Evolutionary conservation across 805 yeast genomes (phyloP), one percentile per base, ranked within the genome.

Genomic region (Wilhelminamyces savonicus): DNA sequence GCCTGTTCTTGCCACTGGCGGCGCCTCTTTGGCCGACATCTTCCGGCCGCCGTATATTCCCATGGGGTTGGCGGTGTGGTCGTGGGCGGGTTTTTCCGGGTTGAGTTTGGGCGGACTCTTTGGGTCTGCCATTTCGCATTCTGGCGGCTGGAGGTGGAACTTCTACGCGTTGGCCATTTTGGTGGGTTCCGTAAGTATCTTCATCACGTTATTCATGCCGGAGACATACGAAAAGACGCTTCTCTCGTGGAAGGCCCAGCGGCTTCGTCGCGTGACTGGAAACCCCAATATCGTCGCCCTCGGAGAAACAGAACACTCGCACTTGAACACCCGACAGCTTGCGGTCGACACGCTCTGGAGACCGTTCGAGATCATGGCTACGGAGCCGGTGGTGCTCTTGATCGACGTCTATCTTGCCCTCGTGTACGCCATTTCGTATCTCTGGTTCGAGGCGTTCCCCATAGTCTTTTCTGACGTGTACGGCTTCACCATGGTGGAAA

Each of bases 61-160:
- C 2, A 37, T 66, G 13, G 68, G 69, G 3, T 51, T 75, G 28
- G 71, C 71, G 6, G 35, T 58, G 5, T 76, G 81, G 80, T 59
- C 75, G 12, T 41, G 68, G 17, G 76, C 71, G 29, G 71, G 76
- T 1, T 70, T 69, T 23, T 54, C 65, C 28, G 82, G 80, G 7
- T 79, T 78, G 1, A 58, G 66, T 9, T 24, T 71, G 14, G 81
- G 78, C 10, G 82, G 82, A 1, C 41, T 77, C 4, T 43, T 76
- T 24, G 81, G 82, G 23, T 69, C 76, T 7, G 63, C 67, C 4
- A 54, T 76, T 43, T 55, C 59, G 3, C 50, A 37, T 26, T 59
- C 72, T 37, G 52, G 46, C 7, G 19, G 19, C 19, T 17, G 19
- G 16, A 23, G 13, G 11, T 23, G 19, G 19, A 17, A 6, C 6